Conservation (phyloP, 2,329 filamentous ascomycete species). For the Claviceps spartinae region DNA sequence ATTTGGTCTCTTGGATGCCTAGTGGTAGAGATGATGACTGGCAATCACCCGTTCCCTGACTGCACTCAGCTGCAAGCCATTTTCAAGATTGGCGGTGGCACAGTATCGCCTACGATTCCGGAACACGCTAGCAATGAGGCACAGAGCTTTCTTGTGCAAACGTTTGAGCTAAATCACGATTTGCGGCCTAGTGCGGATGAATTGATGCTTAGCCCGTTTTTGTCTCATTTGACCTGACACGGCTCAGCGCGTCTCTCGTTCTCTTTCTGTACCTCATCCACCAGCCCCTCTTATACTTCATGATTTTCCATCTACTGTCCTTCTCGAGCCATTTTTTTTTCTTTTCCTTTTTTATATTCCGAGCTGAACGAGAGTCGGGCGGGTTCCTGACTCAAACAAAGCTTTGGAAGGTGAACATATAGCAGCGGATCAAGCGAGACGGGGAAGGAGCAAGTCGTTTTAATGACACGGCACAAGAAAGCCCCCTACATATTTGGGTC, state of each 20-base stretch:
- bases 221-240: conserved; percentile 49
- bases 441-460: background rate
- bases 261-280: too few species aligned
- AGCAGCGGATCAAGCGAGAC: background rate
- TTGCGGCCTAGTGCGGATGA: conserved; percentile 86
- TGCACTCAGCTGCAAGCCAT: conserved; percentile 96
- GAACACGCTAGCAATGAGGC: conserved; percentile 77
- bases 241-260: too few species aligned
- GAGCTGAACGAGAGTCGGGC: conserved; percentile 5
- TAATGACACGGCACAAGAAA: background rate
- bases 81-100: conserved; percentile 89
- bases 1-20: conserved; percentile 97
- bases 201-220: conserved; percentile 69
- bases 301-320: background rate
- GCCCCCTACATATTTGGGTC: too few species aligned
- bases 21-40: conserved; percentile 98
- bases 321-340: background rate
- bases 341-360: background rate
- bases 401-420: background rate
- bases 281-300: background rate
- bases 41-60: conserved; percentile 89
- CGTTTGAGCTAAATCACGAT: conserved; percentile 93
- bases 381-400: conserved; percentile 4
- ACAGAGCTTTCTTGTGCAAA: conserved; percentile 68
- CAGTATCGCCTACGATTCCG: conserved; percentile 77